A percentile compares a stretch with the other conserved stretches of the same genome.
Evolutionary conservation across 805 yeast species (phyloP).

Genomic region (Blastobotrys attinorum): DNA sequence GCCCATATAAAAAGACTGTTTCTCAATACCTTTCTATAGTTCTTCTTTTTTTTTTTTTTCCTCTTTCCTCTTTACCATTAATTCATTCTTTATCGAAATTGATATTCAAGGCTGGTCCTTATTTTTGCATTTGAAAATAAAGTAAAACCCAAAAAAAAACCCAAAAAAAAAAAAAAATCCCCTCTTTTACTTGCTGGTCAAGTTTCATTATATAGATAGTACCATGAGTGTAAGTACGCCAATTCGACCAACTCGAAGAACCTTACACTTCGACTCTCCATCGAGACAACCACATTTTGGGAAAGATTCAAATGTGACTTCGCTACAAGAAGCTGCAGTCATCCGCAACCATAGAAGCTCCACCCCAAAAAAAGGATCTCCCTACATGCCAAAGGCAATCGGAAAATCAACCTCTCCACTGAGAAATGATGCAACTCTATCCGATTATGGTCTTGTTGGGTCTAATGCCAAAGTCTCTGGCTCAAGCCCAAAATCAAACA

Average conservation of each 20-base stretch:
- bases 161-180: background rate
- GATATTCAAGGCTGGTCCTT: constrained; percentile 25
- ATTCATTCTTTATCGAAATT: constrained; percentile 5
- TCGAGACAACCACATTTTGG: constrained; percentile 19
- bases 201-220: constrained; percentile 1
- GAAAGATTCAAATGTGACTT: background rate
- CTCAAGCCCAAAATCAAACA: constrained; percentile 22
- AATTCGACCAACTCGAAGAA: constrained; percentile 14
- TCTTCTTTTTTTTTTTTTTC: constrained; percentile 5
- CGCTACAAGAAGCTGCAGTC: background rate
- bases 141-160: too few species aligned
- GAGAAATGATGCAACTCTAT: constrained; percentile 37
- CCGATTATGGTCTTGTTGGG: constrained; percentile 32
- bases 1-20: background rate
- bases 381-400: constrained; percentile 11
- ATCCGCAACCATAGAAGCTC: constrained; percentile 2
- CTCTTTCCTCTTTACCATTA: constrained; percentile 17
- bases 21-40: background rate
- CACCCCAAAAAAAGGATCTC: constrained; percentile 14
- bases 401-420: constrained; percentile 30
- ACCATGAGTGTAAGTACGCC: constrained; percentile 19
- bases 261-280: constrained; percentile 15
- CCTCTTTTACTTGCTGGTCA: constrained; percentile 8
- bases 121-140: constrained; percentile 15
- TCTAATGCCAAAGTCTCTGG: constrained; percentile 26